Evolutionary conservation across 192 early-diverging fungal genomes (phyloP), one percentile per base, ranked within the genome.

Genomic region (Entomortierella parvispora): DNA sequence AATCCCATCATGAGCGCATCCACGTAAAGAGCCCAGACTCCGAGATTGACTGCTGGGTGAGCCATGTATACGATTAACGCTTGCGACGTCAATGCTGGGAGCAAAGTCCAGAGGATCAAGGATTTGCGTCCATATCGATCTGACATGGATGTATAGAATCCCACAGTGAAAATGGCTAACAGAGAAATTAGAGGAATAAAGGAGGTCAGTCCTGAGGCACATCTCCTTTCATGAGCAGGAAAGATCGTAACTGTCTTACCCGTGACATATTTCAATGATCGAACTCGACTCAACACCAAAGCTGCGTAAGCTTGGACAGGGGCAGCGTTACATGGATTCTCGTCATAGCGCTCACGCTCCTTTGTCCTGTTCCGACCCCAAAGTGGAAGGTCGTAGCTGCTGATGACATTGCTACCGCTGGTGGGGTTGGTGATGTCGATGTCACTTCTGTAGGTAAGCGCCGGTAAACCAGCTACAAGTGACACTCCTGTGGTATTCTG

Each of bases 141-240:
- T 11, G 72, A 76, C 8, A 67, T 44, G 4, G 72, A 68, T 6
- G 72, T 68, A 7, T 52, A 0, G 47, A 34, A 76, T 52, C 72
- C 72, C 9, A 76, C 12, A 1, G 72, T 76, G 47, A 76, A 76
- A n/a, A 76, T 57, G 10, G 44, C 72, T 76, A 44, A 9, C 15
- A 29, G 15, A 20, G 26, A 11, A 43, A 25, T 26, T 9, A 28
- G 22, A 59, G 10, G 18, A 45, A 42, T 8, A 17, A 42, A 26
- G n/a, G 45, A 32, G 12, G 14, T 10, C 14, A 7, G n/a, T 31
- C 22, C 17, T 45, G 12, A 42, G n/a, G n/a, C n/a, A n/a, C n/a
- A n/a, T n/a, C n/a, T n/a, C n/a, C n/a, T n/a, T n/a, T n/a, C n/a
- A n/a, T n/a, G n/a, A n/a, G n/a, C n/a, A n/a, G n/a, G n/a, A n/a